phyloP scores from a whole-genome alignment of 1,284 basidiomycete genomes.

The Ustilago nuda region DNA sequence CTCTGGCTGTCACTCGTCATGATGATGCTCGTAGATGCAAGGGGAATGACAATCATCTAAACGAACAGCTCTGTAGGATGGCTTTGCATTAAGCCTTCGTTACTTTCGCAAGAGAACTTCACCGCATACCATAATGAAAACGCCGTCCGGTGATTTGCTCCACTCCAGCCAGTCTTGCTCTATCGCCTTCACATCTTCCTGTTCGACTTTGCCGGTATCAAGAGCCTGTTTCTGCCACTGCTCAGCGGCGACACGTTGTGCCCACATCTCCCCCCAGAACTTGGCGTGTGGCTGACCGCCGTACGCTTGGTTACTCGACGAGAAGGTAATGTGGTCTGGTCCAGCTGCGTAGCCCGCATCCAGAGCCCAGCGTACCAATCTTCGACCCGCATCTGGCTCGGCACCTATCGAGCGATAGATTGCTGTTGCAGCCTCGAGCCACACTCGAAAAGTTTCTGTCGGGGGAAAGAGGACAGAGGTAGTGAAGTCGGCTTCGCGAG shows the following conservation, averaged over 20 bases:
- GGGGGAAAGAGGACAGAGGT: slow-evolving; percentile 20
- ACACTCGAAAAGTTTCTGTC: slow-evolving; percentile 13
- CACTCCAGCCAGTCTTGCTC: slow-evolving; percentile 23
- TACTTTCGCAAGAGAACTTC: slow-evolving; percentile 39
- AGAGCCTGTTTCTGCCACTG: slow-evolving; percentile 34
- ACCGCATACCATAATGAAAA: slow-evolving; percentile 36
- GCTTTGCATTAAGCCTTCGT: background rate
- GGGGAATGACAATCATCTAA: no score
- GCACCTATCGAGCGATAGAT: slow-evolving; percentile 34
- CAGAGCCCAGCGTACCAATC: slow-evolving; percentile 35
- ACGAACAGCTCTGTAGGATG: background rate
- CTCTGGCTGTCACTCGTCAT: no score
- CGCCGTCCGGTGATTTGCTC: slow-evolving; percentile 23
- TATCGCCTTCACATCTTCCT: slow-evolving; percentile 24
- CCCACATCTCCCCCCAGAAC: slow-evolving; percentile 48
- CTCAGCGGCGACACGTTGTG: slow-evolving; percentile 20
- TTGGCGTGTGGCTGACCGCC: slow-evolving; percentile 25
- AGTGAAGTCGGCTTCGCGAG: slow-evolving; percentile 32
- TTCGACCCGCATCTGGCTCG: slow-evolving; percentile 37
- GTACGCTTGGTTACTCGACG: slow-evolving; percentile 34
- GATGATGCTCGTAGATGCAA: no score
- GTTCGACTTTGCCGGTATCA: slow-evolving; percentile 15
- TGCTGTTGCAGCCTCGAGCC: slow-evolving; percentile 13
- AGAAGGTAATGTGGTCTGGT: slow-evolving; percentile 24
- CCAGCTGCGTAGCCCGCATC: slow-evolving; percentile 27